Evolutionary conservation across 768 basidiomycete genomes (phyloP), one percentile per base, ranked within the genome.

Genomic region (Suillus lakei): DNA sequence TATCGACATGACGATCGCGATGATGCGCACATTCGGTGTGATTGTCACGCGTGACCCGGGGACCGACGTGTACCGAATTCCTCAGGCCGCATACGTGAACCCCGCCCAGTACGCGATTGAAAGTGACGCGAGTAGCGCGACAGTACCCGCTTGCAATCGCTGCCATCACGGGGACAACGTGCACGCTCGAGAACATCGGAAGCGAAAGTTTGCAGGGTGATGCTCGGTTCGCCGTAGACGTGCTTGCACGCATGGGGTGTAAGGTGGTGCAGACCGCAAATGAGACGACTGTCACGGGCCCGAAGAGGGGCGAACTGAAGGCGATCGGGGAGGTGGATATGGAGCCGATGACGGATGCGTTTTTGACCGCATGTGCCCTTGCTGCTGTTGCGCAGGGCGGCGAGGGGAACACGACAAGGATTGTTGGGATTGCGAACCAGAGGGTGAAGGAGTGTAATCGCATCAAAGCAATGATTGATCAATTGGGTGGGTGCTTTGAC

Each of bases 281-380:
- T 0, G 90, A 92, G 76, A 99, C 97, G 10, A 98, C 94, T 12
- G 98, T 99, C 39, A 89, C 86, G 0, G 98, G 98, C 0, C 97
- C 97, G 4, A 90, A 92, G 0, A 78, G 88, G 15, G 93, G 95
- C 0, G 82, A 88, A 69, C 84, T 99, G 58, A 89, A 89, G 68
- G 92, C 92, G 2, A 84, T 98, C 59, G 74, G 74, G 12, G 86
- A 90, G 70, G 88, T 98, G 26, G 95, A 99, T 74, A 99, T 99
- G 98, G 95, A 98, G 77, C 90, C 91, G n/a, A 99, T 99, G 98
- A 99, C 98, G 8, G 98, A 99, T 76, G 98, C 97, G 26, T 99
- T 99, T 83, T 85, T 99, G 80, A 98, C 96, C 3, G 97, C 98
- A 10, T 92, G 89, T 13, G 96, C 91, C 9, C 81, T 99, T 23